Base-by-base conservation (phyloP, 1,284 basidiomycete genomes). In the Fomitopsis schrenkii region DNA sequence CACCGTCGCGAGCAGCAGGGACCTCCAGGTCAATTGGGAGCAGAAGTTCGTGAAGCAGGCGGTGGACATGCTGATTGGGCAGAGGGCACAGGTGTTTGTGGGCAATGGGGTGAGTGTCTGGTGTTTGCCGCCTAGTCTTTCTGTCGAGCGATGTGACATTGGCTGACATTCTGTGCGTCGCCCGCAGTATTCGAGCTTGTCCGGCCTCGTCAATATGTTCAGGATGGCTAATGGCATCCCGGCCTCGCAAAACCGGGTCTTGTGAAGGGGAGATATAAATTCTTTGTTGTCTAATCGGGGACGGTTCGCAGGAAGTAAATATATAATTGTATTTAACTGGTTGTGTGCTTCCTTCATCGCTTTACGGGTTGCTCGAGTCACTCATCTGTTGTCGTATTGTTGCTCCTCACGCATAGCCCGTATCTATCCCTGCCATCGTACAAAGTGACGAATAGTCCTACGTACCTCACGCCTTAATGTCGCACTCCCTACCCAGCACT, bases 131-230 rank as follows among this genome's bases (percentile, higher is more conserved):
- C 4, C 0, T 5, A 12, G 48, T 5, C 15, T 30, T 33, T n/a
- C 12, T 15, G 5, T 22, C 42, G 42, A 8, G 42, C 12, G 19
- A 44, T 28, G 38, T 15, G 38, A 22, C 30, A 33, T 33, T 28
- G 36, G 48, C 55, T 38, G 26, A 28, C 17, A 22, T 36, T 33
- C 30, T 26, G 35, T 42, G 57, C 8, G 7, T 26, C 44, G 26
- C 10, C 9, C 26, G 45, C 55, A 86, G 85, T 87, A 85, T 70
- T 87, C 85, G 58, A 87, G 84, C 66, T 64, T 86, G 62, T 79
- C 79, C 17, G 79, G 83, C 17, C 84, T 85, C 62, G 78, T 85
- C 53, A 78, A 81, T 42, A 78, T 85, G 78, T 70, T 87, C 62
- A 75, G 85, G 38, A 74, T 81, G 68, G 82, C 82, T 14, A 79